Evolutionary conservation across 768 basidiomycete genomes (phyloP), one percentile per base, ranked within the genome.

Genomic region (Serpula lacrymans): DNA sequence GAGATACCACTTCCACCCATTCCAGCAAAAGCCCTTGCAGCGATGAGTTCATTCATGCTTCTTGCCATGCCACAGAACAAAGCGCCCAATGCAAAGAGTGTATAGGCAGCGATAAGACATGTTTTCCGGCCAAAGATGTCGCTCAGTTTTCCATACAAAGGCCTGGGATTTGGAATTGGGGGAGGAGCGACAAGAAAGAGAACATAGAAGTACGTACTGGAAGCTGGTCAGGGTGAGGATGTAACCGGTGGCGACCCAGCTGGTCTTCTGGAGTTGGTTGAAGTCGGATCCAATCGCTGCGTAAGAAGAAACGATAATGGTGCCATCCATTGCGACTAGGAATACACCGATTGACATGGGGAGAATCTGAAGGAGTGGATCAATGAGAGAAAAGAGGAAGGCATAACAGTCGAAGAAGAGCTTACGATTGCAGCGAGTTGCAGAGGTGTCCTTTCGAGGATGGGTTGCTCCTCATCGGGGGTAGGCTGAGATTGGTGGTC

Each of bases 171-270:
- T 29, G 16, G 32, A 17, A 16, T 29, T 62, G 62, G 8, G 53
- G 54, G 5, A 64, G 8, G 53, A 42, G 4, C 65, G 48, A 5
- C 61, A 60, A 39, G 63, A 64, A 14, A 21, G 14, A 24, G 35
- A 37, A 14, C 23, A 17, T 23, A 16, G 34, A 29, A 72, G 58
- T 3, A 70, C 70, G n/a, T n/a, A n/a, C 28, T 59, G 57, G 25
- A 46, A 56, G 42, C 49, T 47, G 39, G 57, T 57, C 0, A 77
- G 78, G 0, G 82, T 84, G 34, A 85, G 64, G 24, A 88, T 70
- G 51, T 86, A 87, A 0, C 77, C 75, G 1, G 82, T 82, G 0
- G 82, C 84, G 2, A 88, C 82, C 84, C 83, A 88, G 58, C 29
- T 29, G 55, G 49, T 7, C 55, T n/a, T n/a, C 59, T 82, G 82